phyloP scores from a whole-genome alignment of 345 rosid genomes.

The Citrus sinensis region DNA sequence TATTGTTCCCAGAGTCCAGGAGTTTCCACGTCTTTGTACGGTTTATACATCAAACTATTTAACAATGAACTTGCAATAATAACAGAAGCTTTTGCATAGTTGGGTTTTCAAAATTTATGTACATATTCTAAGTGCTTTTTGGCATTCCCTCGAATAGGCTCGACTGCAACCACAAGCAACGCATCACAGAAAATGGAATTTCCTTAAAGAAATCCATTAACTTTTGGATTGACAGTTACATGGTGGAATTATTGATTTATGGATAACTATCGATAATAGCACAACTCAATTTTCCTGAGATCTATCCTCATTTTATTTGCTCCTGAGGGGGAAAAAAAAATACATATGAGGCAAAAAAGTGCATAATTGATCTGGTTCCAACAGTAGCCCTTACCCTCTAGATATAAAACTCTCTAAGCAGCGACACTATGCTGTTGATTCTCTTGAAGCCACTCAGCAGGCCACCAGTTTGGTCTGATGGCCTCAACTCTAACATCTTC shows the following conservation, averaged over 20 bases:
- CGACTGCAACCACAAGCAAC: neutral
- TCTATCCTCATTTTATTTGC: neutral
- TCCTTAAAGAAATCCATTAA: neutral
- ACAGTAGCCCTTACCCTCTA: neutral
- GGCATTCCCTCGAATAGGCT: neutral
- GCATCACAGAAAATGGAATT: neutral
- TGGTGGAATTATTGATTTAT: neutral
- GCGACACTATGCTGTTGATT: conserved; percentile 32
- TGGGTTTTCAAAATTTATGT: no score
- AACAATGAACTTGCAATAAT: neutral
- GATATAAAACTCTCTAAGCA: conserved; percentile 23
- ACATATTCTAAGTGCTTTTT: neutral
- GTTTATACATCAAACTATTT: neutral
- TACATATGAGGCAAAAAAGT: neutral
- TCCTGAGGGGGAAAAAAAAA: neutral
- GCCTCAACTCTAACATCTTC: conserved; percentile 64
- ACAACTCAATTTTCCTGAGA: neutral
- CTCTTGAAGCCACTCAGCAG: conserved; percentile 61
- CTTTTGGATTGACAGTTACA: neutral
- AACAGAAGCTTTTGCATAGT: neutral
- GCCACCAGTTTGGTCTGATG: conserved; percentile 83
- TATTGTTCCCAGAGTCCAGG: neutral
- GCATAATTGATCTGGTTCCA: conserved; percentile 2
- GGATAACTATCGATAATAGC: neutral
- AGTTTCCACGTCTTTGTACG: neutral